Conservation (phyloP, 345 rosid genomes). For the Rhodomyrtus tomentosa region DNA sequence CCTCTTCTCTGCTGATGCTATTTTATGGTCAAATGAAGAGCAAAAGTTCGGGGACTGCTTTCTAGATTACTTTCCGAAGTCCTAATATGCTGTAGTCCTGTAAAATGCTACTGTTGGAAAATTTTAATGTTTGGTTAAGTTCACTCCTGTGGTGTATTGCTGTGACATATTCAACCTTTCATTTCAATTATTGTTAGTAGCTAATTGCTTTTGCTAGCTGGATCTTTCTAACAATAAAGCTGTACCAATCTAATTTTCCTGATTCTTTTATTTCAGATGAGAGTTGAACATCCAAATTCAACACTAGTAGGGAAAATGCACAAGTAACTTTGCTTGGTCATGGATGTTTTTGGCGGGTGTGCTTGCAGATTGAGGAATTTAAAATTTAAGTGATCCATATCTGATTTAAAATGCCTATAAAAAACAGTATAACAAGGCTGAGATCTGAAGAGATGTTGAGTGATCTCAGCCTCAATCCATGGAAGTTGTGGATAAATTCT, state of each 20-base stretch:
- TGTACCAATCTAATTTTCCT: background rate
- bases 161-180: background rate
- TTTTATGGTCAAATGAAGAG: background rate
- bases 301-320: accelerated
- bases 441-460: background rate
- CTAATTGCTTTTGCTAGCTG: background rate
- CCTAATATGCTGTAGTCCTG: background rate
- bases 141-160: background rate
- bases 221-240: background rate
- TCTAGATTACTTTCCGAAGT: background rate
- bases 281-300: background rate
- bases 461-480: background rate
- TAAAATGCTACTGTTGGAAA: background rate
- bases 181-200: background rate
- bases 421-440: background rate
- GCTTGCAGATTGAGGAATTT: background rate
- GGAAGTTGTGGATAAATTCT: background rate
- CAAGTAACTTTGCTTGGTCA: background rate
- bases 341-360: background rate
- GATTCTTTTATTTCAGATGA: background rate
- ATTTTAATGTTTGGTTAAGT: background rate
- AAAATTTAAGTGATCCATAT: background rate
- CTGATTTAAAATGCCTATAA: background rate
- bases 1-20: background rate
- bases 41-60: background rate